Evolutionary conservation across 352 stramenopile species (phyloP).

Genomic region (Phytophthora pistaciae): DNA sequence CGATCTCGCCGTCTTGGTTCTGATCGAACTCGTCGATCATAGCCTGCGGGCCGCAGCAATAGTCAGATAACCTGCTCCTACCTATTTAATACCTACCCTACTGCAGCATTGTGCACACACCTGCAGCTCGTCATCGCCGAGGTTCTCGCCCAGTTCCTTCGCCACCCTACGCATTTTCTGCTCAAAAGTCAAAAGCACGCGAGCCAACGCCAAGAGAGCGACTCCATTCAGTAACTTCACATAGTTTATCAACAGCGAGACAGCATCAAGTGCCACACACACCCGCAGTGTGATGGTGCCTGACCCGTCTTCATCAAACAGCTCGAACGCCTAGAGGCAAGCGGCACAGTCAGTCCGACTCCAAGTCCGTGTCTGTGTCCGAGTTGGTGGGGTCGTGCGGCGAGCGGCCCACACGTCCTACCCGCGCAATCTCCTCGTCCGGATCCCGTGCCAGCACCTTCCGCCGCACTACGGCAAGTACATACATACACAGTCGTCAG

Average conservation of each 20-base stretch:
- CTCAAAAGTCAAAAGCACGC: background rate
- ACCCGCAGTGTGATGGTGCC: slow-evolving; percentile 90
- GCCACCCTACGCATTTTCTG: slow-evolving; percentile 94
- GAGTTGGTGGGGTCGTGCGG: slow-evolving; percentile 24
- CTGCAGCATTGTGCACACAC: slow-evolving; percentile 26
- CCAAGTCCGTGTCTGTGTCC: slow-evolving; percentile 25
- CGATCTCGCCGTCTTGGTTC: slow-evolving; percentile 94
- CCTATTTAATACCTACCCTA: no score
- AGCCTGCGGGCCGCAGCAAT: slow-evolving; percentile 48
- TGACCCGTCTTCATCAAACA: slow-evolving; percentile 95
- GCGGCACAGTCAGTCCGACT: slow-evolving; percentile 30
- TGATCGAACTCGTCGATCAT: slow-evolving; percentile 97
- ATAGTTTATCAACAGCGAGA: slow-evolving; percentile 18
- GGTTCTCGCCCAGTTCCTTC: slow-evolving; percentile 93
- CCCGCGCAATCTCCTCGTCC: slow-evolving; percentile 93
- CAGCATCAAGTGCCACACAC: slow-evolving; percentile 13
- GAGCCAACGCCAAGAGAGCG: slow-evolving; percentile 4
- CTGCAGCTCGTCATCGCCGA: slow-evolving; percentile 92
- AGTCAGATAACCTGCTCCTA: no score
- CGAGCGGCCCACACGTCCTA: slow-evolving; percentile 36
- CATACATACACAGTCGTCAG: slow-evolving; percentile 3
- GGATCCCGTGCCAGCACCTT: slow-evolving; percentile 89
- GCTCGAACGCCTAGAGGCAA: slow-evolving; percentile 84
- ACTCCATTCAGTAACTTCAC: slow-evolving; percentile 26
- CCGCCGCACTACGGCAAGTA: slow-evolving; percentile 56